A percentile compares a stretch with the other conserved stretches of the same genome.
These are phyloP conservation scores for Mesostigma viride DNA, from an alignment of 139 green algal genomes.

Conservation along the genomic window DNA sequence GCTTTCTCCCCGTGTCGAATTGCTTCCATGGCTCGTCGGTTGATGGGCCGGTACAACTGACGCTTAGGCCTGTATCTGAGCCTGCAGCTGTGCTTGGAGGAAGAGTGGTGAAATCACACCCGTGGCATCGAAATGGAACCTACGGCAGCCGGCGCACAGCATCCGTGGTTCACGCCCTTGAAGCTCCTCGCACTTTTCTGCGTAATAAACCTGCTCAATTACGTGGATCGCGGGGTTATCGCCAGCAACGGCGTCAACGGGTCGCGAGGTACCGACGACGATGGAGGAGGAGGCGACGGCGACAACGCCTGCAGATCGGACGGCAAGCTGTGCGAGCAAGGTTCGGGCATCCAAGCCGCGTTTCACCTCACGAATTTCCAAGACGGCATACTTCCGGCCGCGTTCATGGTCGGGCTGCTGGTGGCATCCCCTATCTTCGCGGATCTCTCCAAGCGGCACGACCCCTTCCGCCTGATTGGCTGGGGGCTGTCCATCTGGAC, in stretches of 20 bases:
- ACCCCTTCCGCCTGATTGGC: constrained; percentile 57
- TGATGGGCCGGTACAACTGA: no score
- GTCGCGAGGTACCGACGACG: neutral
- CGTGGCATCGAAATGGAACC: no score
- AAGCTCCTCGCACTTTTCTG: constrained; percentile 31
- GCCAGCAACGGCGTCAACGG: constrained; percentile 86
- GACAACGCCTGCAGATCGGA: neutral
- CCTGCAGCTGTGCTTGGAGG: no score
- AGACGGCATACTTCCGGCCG: constrained; percentile 74
- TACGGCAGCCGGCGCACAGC: no score
- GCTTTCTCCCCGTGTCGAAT: no score
- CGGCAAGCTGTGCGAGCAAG: neutral
- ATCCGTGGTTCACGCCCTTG: neutral
- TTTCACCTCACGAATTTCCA: constrained; percentile 70
- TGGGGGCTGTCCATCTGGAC: constrained; percentile 74
- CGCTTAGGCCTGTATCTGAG: no score
- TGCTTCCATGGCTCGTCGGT: no score
- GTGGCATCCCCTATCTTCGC: constrained; percentile 79
- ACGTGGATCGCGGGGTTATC: constrained; percentile 75
- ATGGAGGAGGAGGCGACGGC: no score
- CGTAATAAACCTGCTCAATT: constrained; percentile 59
- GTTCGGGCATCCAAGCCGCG: constrained; percentile 17
- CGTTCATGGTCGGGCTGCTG: constrained; percentile 92
- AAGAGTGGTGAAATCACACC: no score
- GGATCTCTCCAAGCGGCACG: constrained; percentile 46